Percentiles rank a stretch among this genome's conserved stretches.
Conservation (phyloP, 2,329 filamentous ascomycete genomes). For the Stemphylium lycopersici region DNA sequence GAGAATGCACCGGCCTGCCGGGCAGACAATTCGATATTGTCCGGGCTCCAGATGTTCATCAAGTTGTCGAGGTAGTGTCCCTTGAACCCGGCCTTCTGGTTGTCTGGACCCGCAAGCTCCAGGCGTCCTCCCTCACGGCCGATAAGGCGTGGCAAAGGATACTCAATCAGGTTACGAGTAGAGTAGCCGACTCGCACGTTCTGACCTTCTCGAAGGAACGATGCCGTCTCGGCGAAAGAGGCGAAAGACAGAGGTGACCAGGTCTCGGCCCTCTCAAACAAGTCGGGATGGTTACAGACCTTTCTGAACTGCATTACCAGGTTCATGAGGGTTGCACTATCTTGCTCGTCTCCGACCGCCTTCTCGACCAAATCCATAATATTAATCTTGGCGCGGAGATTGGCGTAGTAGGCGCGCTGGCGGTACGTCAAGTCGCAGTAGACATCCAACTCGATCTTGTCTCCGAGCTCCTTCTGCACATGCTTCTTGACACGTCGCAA, state of each 20-base stretch:
- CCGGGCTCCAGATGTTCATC: conserved; percentile 88
- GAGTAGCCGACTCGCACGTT: conserved; percentile 85
- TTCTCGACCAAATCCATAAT: conserved; percentile 99
- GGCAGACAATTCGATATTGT: conserved; percentile 72
- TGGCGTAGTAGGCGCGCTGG: conserved; percentile 91
- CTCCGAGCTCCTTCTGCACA: conserved; percentile 96
- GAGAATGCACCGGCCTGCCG: conserved; percentile 74
- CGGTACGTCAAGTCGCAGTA: conserved; percentile 97
- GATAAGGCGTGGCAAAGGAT: conserved; percentile 79
- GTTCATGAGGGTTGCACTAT: conserved; percentile 97
- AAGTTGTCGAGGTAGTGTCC: conserved; percentile 77
- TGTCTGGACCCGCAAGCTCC: conserved; percentile 73
- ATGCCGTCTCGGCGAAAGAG: conserved; percentile 93
- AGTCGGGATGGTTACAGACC: conserved; percentile 96
- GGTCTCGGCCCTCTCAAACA: conserved; percentile 94
- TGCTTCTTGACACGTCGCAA: conserved; percentile 99
- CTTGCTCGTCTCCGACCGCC: conserved; percentile 90
- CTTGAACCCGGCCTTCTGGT: conserved; percentile 77
- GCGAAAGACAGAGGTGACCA: conserved; percentile 82
- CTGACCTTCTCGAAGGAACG: conserved; percentile 87
- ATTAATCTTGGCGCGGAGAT: conserved; percentile 94
- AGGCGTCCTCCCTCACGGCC: conserved; percentile 81
- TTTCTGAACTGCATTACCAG: conserved; percentile 99
- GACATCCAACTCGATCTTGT: conserved; percentile 97
- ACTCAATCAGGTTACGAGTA: conserved; percentile 83